Conservation (phyloP, 768 basidiomycete genomes). For the Gloeostereum incarnatum region DNA sequence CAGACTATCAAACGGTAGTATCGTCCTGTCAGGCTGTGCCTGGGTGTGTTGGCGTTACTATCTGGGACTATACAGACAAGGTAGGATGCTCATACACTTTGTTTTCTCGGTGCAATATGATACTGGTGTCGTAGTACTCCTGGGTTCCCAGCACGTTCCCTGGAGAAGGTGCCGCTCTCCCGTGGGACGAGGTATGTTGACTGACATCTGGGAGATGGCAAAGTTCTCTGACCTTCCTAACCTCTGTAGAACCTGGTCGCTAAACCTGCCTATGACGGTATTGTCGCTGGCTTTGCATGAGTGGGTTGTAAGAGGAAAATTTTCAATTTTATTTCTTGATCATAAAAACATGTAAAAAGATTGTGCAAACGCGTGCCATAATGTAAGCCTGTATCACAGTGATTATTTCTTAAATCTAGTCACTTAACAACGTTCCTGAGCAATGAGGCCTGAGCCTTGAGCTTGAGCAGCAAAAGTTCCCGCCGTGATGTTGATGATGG, state of each 20-base stretch:
- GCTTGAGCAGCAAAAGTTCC: no score
- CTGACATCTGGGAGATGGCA: background rate
- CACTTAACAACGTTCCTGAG: no score
- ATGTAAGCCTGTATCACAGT: no score
- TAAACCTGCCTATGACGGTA: conserved; percentile 39
- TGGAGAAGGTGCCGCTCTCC: conserved; percentile 29
- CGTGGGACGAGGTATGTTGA: conserved; percentile 25
- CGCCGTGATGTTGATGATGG: no score
- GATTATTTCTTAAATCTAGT: no score
- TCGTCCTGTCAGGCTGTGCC: conserved; percentile 23
- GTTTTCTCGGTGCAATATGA: background rate
- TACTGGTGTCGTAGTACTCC: conserved; percentile 18
- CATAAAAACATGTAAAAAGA: no score
- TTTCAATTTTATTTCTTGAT: no score
- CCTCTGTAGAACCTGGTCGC: conserved; percentile 25
- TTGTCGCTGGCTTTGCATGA: no score
- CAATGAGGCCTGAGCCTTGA: no score
- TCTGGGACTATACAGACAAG: conserved; percentile 9
- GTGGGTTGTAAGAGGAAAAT: conserved; percentile 15
- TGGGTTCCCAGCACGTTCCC: conserved; percentile 28
- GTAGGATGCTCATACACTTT: background rate
- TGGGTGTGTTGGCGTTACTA: conserved; percentile 13
- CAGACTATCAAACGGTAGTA: conserved; percentile 32
- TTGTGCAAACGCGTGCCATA: no score
- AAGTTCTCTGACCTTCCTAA: background rate